Evolutionary conservation across 164 flowering plant species (phyloP), one percentile per base, ranked within the genome.

Genomic region (Santalum album): DNA sequence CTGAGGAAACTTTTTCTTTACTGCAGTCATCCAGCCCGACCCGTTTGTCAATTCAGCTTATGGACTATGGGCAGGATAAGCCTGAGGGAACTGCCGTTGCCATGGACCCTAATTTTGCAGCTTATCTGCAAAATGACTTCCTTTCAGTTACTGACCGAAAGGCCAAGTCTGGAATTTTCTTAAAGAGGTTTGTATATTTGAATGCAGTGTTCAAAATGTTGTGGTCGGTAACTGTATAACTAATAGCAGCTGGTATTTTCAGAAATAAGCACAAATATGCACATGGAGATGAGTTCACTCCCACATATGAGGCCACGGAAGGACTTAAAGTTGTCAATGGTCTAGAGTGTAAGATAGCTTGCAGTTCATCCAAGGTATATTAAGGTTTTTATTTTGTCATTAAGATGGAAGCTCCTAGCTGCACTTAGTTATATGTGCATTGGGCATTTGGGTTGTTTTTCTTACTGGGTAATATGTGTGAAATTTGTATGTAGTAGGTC

Each of bases 361-460:
- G 87, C 80, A 77, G 12, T 56, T 70, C 96, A 17, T 79, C 84
- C 48, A 89, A 92, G 96, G 99, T 89, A 78, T n/a, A n/a, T n/a
- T n/a, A n/a, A n/a, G n/a, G n/a, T n/a, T n/a, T n/a, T n/a, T n/a
- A n/a, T n/a, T n/a, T n/a, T n/a, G n/a, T n/a, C n/a, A n/a, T n/a
- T n/a, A n/a, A n/a, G n/a, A n/a, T n/a, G n/a, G n/a, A n/a, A n/a
- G n/a, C n/a, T n/a, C n/a, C n/a, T n/a, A n/a, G n/a, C n/a, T n/a
- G n/a, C n/a, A n/a, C n/a, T n/a, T n/a, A n/a, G n/a, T n/a, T n/a
- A n/a, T n/a, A n/a, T n/a, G n/a, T n/a, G n/a, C n/a, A n/a, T n/a
- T n/a, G n/a, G n/a, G n/a, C n/a, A n/a, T n/a, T n/a, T n/a, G n/a
- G n/a, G n/a, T n/a, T n/a, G n/a, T n/a, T n/a, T n/a, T n/a, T n/a